A percentile compares a stretch with the other conserved stretches of the same genome.
phyloP scores from a whole-genome alignment of 345 rosid species.

The Brassica incana region DNA sequence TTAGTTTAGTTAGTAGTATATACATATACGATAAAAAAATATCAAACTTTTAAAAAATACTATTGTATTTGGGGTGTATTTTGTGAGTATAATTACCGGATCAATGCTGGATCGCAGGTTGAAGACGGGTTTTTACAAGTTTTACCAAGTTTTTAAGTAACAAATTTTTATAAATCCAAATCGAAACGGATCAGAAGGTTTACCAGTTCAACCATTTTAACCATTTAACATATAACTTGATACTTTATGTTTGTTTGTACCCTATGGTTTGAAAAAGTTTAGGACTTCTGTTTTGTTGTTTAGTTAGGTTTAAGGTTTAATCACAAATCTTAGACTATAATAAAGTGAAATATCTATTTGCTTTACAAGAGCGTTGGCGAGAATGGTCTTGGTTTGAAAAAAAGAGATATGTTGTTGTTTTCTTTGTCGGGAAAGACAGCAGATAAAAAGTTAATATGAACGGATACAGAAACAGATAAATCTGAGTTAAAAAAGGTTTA shows the following conservation, averaged over 20 bases:
- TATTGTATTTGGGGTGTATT: too few relatives aligned
- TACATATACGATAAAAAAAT: too few relatives aligned
- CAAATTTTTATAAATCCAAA: too few relatives aligned
- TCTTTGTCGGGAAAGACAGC: conserved; percentile 26
- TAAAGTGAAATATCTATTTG: not conserved
- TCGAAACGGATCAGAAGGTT: too few relatives aligned
- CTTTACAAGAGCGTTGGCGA: not conserved
- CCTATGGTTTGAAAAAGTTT: not conserved
- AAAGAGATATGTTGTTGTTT: conserved; percentile 17
- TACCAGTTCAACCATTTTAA: too few relatives aligned
- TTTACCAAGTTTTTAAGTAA: too few relatives aligned
- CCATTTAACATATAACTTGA: not conserved
- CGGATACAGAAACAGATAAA: conserved; percentile 1
- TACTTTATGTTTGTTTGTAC: not conserved
- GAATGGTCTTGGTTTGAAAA: conserved; percentile 28
- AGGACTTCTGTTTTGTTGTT: not conserved
- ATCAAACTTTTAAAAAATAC: too few relatives aligned
- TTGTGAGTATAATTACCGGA: too few relatives aligned
- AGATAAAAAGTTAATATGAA: conserved; percentile 22
- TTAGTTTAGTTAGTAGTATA: too few relatives aligned
- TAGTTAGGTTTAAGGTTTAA: not conserved
- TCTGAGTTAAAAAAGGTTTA: not conserved
- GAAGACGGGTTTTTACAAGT: too few relatives aligned
- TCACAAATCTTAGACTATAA: not conserved
- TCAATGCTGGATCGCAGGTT: too few relatives aligned